phyloP scores from a whole-genome alignment of 2,329 filamentous ascomycete species.

The Fusarium beomiforme region DNA sequence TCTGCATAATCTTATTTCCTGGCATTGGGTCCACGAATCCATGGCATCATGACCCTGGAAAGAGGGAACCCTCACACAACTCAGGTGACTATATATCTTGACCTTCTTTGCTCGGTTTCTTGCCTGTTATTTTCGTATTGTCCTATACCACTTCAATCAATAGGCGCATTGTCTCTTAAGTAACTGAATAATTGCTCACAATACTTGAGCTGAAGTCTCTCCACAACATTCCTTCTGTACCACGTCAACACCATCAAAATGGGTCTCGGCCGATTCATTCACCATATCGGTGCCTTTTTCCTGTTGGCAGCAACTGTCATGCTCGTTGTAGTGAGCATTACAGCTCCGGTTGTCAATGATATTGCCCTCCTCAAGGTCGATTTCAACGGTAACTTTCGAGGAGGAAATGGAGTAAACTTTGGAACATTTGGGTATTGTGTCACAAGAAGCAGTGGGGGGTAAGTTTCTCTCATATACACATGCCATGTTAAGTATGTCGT shows the following conservation, averaged over 20 bases:
- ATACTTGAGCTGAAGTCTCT: neutral
- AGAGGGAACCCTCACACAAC: constrained; percentile 1
- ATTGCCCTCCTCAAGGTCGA: constrained; percentile 64
- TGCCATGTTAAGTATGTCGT: neutral
- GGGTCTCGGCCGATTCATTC: constrained; percentile 61
- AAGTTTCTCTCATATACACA: neutral
- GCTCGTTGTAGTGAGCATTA: constrained; percentile 67
- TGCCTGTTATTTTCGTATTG: constrained; percentile 7
- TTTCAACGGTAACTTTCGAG: constrained; percentile 50
- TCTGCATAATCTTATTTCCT: constrained; percentile 28
- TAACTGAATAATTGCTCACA: neutral
- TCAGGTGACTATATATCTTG: constrained; percentile 22
- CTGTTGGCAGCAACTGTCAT: constrained; percentile 65
- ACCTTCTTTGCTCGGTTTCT: constrained; percentile 8
- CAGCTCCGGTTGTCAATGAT: constrained; percentile 66
- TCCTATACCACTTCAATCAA: neutral
- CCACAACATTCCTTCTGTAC: neutral
- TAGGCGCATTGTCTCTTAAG: neutral
- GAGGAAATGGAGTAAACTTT: constrained; percentile 59
- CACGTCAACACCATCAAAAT: constrained; percentile 47
- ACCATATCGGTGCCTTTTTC: constrained; percentile 67
- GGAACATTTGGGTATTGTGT: constrained; percentile 71
- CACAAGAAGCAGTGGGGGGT: constrained; percentile 41
- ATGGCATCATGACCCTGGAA: constrained; percentile 6
- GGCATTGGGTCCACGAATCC: neutral